Evolutionary conservation across 176 grass and related monocot genomes (phyloP).

Genomic region (Paspalum notatum): DNA sequence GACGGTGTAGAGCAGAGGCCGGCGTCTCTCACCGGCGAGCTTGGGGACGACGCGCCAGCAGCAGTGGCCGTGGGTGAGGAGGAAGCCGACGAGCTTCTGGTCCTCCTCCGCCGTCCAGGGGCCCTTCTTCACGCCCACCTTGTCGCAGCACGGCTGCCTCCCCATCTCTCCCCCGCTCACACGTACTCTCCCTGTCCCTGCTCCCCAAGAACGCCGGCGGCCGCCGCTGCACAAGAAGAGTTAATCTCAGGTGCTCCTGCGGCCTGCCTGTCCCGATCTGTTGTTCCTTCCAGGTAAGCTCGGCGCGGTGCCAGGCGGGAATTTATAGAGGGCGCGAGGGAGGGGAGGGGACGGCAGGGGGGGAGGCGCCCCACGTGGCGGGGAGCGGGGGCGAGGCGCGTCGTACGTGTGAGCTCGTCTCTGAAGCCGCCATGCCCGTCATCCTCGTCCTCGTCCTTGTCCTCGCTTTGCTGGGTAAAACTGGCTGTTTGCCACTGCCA

Average conservation of each 20-base stretch:
- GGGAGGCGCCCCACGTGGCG: slow-evolving; percentile 40
- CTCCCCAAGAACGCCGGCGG: not conserved
- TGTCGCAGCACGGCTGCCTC: slow-evolving; percentile 90
- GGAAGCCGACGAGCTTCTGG: slow-evolving; percentile 81
- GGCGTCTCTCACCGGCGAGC: slow-evolving; percentile 62
- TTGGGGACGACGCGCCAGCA: slow-evolving; percentile 96
- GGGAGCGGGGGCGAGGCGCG: not conserved
- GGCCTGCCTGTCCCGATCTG: slow-evolving; percentile 25
- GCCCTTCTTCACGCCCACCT: slow-evolving; percentile 85
- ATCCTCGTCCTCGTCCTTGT: not conserved
- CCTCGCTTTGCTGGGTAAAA: not conserved
- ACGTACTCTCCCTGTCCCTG: not conserved
- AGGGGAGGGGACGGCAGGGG: not conserved
- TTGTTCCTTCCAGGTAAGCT: slow-evolving; percentile 38
- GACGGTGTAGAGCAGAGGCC: too few species aligned
- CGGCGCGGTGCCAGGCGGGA: slow-evolving; percentile 1
- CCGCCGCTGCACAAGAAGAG: too few species aligned
- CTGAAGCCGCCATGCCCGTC: slow-evolving; percentile 42
- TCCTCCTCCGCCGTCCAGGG: slow-evolving; percentile 91
- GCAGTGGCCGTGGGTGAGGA: slow-evolving; percentile 78
- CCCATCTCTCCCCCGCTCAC: slow-evolving; percentile 57
- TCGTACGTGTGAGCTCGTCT: slow-evolving; percentile 55
- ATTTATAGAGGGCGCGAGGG: slow-evolving; percentile 41
- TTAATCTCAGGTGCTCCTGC: not conserved
- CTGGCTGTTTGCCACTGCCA: not conserved